Evolutionary conservation across 1,284 basidiomycete species (phyloP).

Genomic region (Sparassis latifolia): DNA sequence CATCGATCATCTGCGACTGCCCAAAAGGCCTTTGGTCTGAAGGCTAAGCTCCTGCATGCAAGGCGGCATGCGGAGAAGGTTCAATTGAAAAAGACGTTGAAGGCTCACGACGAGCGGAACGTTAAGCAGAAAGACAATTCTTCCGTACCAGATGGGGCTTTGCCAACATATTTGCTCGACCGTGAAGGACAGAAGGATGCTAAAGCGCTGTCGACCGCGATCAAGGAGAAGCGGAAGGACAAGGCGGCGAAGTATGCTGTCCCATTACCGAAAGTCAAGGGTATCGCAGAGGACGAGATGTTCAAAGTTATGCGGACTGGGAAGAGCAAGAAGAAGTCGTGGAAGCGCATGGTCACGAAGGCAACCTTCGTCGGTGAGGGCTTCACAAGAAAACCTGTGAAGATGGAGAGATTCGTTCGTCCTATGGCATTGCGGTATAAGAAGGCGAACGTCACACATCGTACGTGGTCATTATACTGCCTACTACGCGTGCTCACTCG

Average conservation of each 20-base stretch:
- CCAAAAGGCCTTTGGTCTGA: conserved; percentile 94
- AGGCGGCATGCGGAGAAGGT: conserved; percentile 97
- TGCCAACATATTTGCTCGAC: conserved; percentile 94
- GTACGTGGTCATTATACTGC: conserved; percentile 43
- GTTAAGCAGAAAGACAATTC: conserved; percentile 89
- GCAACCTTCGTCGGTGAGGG: conserved; percentile 98
- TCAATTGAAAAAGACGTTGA: conserved; percentile 98
- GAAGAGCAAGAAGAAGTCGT: conserved; percentile 93
- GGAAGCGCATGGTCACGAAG: conserved; percentile 99
- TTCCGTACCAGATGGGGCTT: conserved; percentile 79
- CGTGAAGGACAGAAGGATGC: conserved; percentile 97
- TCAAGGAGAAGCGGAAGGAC: conserved; percentile 99
- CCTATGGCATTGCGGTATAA: conserved; percentile 98
- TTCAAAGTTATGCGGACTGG: conserved; percentile 99
- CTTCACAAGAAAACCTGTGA: conserved; percentile 97
- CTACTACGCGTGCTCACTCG: background rate
- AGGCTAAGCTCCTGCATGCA: conserved; percentile 96
- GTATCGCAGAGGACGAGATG: conserved; percentile 99
- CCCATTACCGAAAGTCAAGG: conserved; percentile 93
- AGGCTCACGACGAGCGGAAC: conserved; percentile 97
- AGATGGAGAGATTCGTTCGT: conserved; percentile 97
- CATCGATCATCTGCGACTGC: conserved; percentile 86
- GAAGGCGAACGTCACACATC: conserved; percentile 99
- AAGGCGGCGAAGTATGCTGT: conserved; percentile 98
- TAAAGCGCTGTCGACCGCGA: conserved; percentile 93